Percentiles rank a stretch among this genome's conserved stretches.
phyloP scores from a whole-genome alignment of 2,329 filamentous ascomycete genomes.

The Paecilomyces niveus region DNA sequence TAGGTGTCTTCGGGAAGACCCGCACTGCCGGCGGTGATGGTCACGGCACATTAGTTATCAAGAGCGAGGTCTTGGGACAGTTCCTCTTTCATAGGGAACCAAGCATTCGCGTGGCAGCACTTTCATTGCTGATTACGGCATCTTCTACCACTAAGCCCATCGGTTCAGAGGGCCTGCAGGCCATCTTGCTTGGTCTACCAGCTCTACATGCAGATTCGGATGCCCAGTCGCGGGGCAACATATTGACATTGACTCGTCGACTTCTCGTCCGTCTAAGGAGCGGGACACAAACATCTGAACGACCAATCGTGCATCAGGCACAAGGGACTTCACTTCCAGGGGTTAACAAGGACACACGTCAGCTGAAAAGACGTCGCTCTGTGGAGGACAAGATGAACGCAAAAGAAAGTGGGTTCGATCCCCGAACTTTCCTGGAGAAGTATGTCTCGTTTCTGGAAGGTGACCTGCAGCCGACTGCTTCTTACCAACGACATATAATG shows the following conservation, averaged over 20 bases:
- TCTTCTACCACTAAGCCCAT: conserved; percentile 68
- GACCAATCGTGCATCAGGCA: conserved; percentile 17
- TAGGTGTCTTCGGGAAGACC: conserved; percentile 22
- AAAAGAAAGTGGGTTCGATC: conserved; percentile 46
- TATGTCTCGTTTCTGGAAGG: conserved; percentile 64
- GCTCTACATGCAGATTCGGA: conserved; percentile 77
- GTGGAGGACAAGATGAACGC: conserved; percentile 13
- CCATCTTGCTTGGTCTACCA: conserved; percentile 59
- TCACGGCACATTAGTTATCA: conserved; percentile 21
- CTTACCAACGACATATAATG: conserved; percentile 84
- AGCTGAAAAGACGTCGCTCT: background rate
- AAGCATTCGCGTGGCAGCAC: conserved; percentile 67
- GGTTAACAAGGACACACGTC: background rate
- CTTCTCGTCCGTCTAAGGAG: conserved; percentile 70
- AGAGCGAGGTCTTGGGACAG: conserved; percentile 27
- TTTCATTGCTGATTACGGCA: conserved; percentile 73
- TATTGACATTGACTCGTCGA: conserved; percentile 65
- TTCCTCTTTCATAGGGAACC: conserved; percentile 45
- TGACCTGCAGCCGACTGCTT: conserved; percentile 72
- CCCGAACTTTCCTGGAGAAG: conserved; percentile 58
- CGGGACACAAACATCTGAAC: conserved; percentile 42
- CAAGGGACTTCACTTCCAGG: background rate
- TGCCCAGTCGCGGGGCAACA: conserved; percentile 75
- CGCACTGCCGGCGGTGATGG: conserved; percentile 6
- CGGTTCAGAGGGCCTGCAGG: conserved; percentile 52